These are phyloP conservation scores for Peltaster fructicola DNA, from an alignment of 2,329 filamentous ascomycete genomes.

Conservation along the genomic window DNA sequence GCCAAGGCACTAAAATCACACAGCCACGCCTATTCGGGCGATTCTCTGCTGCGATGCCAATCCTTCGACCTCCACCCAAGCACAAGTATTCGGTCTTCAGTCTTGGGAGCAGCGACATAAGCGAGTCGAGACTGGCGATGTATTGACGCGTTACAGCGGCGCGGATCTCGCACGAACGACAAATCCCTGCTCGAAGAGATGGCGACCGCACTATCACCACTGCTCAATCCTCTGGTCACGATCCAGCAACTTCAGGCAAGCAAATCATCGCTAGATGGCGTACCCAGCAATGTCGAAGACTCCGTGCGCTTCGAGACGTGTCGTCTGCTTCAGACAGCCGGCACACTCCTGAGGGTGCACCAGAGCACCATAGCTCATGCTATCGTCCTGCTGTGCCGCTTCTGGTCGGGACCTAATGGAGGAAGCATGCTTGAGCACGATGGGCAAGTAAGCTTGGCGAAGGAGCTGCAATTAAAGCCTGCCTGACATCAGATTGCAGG, in stretches of 20 bases:
- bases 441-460: conserved; percentile 26
- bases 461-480: neutral
- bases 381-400: conserved; percentile 64
- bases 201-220: conserved; percentile 23
- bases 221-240: conserved; percentile 56
- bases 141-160: neutral
- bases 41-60: too few species aligned
- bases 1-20: too few species aligned
- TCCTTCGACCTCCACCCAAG: conserved; percentile 1
- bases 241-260: conserved; percentile 47
- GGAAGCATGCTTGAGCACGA: conserved; percentile 33
- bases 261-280: conserved; percentile 35
- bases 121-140: neutral
- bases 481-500: conserved; percentile 31
- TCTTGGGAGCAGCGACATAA: neutral
- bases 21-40: too few species aligned
- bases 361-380: conserved; percentile 77
- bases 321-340: conserved; percentile 59
- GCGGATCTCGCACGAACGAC: neutral
- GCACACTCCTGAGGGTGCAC: conserved; percentile 64
- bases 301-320: conserved; percentile 54
- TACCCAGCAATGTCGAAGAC: conserved; percentile 54
- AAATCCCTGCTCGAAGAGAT: conserved; percentile 7
- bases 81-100: neutral
- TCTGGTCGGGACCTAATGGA: conserved; percentile 48